Conservation (phyloP, 1,139 yeast genomes). For the Blastobotrys ciferrii region DNA sequence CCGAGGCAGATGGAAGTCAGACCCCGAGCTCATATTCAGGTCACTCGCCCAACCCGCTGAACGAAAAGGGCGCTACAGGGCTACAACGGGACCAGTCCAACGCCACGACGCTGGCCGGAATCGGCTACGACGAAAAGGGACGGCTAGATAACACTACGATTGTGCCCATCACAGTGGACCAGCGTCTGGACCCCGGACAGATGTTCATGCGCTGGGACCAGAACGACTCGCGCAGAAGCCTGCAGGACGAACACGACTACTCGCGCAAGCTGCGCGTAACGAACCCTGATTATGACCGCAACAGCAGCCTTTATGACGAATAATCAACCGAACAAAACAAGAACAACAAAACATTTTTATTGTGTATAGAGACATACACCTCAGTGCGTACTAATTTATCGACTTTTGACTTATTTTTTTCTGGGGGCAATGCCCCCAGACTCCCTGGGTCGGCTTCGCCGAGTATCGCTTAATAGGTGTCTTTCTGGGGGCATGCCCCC, state of each 20-base stretch:
- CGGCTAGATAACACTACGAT: constrained; percentile 14
- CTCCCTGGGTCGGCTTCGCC: too few relatives aligned
- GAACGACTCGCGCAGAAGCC: constrained; percentile 57
- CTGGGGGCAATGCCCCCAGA: too few relatives aligned
- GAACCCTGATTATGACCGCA: constrained; percentile 46
- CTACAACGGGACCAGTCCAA: constrained; percentile 27
- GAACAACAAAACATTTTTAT: neutral
- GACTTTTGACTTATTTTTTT: too few relatives aligned
- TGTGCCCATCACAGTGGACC: constrained; percentile 56
- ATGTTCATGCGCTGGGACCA: constrained; percentile 54
- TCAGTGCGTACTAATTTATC: neutral
- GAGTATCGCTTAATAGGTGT: too few relatives aligned
- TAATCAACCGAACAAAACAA: neutral
- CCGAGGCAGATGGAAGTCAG: constrained; percentile 22
- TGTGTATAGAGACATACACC: neutral
- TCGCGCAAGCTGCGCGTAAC: constrained; percentile 66
- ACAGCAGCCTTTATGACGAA: constrained; percentile 9
- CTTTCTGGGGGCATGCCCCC: too few relatives aligned
- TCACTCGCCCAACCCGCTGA: constrained; percentile 16
- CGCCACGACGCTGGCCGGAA: constrained; percentile 28
- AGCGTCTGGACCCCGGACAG: constrained; percentile 64
- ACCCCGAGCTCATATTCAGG: constrained; percentile 8
- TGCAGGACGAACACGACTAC: constrained; percentile 74
- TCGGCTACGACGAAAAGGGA: constrained; percentile 30
- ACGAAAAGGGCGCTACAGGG: constrained; percentile 4